Base-by-base conservation (phyloP, 2,329 filamentous ascomycete genomes). In the Phialophora macrospora region DNA sequence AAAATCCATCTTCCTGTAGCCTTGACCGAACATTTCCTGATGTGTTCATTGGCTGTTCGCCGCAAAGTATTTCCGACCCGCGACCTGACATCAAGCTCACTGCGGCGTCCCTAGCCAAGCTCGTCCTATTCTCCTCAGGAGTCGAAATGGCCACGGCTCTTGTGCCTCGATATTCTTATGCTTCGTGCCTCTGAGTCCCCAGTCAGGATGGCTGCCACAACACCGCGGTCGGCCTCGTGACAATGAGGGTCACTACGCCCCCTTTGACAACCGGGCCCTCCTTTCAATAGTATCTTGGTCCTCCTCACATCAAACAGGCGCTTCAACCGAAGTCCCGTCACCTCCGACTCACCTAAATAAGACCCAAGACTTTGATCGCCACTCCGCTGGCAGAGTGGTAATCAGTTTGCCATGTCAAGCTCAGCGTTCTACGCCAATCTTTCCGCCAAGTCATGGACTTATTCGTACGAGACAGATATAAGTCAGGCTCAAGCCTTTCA, bases 401-500 rank as follows among this genome's bases (percentile, higher is more conserved):
- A 12, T n/a, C 11, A n/a, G 7, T 17, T 46, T 11, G 44, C 24
- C 38, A 68, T 65, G 63, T 58, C 66, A 14, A 28, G 32, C 20
- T 64, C 67, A 4, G 11, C 49, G 9, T 60, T 68, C 14, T 69
- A 62, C 34, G 48, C 41, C 32, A 68, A 70, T 24, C 62, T 64
- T 12, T 26, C 24, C 6, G 68, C 68, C 4, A 58, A 34, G 30
- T 22, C 52, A 14, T 70, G 66, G 66, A 62, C 30, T 4, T 62
- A 64, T 38, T 30, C 51, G 4, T 49, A 64, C 22, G 48, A 66
- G 20, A 55, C 64, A 12, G 54, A 68, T 28, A 51, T 65, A 26
- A 59, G 30, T 14, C 67, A 62, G 1, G 65, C 64, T 22, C 68
- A 66, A 57, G 51, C 38, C 14, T 89, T 91, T 74, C 89, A 92